phyloP scores from a whole-genome alignment of 179 eudicot genomes.

The Carnegiea gigantea region DNA sequence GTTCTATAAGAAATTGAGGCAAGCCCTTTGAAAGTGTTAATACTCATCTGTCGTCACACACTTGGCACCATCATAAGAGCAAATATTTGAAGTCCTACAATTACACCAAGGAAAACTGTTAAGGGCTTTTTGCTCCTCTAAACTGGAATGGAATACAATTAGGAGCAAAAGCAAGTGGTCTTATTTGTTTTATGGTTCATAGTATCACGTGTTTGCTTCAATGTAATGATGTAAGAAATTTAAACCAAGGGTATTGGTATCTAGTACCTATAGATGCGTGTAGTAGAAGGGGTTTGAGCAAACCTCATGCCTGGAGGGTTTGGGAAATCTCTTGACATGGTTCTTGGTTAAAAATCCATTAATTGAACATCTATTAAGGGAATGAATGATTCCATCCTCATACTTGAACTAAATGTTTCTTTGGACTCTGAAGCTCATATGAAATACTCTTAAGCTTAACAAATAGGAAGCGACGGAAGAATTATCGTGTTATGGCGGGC shows the following conservation, averaged over 20 bases:
- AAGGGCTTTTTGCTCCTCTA: background rate
- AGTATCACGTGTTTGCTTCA: background rate
- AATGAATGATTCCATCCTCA: background rate
- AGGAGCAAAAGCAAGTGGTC: background rate
- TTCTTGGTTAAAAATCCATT: background rate
- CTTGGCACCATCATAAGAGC: background rate
- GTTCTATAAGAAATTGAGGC: background rate
- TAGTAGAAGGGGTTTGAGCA: background rate
- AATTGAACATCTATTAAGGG: background rate
- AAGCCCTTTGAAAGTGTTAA: background rate
- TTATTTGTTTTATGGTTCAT: background rate
- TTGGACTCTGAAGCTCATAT: background rate
- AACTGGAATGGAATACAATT: background rate
- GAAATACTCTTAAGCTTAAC: background rate
- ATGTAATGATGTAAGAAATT: background rate
- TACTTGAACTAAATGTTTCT: background rate
- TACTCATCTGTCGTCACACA: background rate
- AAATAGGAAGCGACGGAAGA: background rate
- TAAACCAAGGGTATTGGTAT: background rate
- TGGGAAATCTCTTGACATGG: background rate
- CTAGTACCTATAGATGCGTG: background rate
- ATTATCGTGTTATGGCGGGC: background rate
- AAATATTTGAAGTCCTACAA: background rate
- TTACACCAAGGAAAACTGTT: background rate
- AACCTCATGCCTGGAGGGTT: background rate